These are phyloP conservation scores for Xylaria sp. DNA, from an alignment of 2,329 filamentous ascomycete species.

Conservation along the genomic window DNA sequence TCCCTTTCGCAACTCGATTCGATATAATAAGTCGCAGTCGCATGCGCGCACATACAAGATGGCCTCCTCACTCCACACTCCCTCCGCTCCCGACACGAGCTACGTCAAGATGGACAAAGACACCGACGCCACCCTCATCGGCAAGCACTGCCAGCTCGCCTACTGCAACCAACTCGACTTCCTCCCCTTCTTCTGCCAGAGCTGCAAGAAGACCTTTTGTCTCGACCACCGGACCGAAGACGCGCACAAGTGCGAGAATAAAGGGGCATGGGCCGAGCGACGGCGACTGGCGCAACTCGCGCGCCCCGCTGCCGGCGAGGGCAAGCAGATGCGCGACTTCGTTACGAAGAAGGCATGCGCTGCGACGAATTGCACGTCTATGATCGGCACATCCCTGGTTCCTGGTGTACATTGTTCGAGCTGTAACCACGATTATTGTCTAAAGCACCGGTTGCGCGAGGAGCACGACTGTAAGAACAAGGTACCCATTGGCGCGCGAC, in stretches of 20 bases:
- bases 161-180: constrained; percentile 97
- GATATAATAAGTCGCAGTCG: constrained; percentile 16
- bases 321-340: constrained; percentile 49
- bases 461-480: constrained; percentile 83
- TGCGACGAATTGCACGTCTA: constrained; percentile 60
- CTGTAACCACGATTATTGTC: constrained; percentile 70
- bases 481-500: constrained; percentile 48
- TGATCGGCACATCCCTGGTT: constrained; percentile 61
- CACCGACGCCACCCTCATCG: constrained; percentile 75
- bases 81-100: constrained; percentile 43
- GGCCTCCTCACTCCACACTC: constrained; percentile 44
- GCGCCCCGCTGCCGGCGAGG: constrained; percentile 49
- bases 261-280: constrained; percentile 58
- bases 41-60: constrained; percentile 34
- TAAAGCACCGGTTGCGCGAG: constrained; percentile 69
- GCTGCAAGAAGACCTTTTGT: constrained; percentile 79
- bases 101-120: constrained; percentile 68
- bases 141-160: constrained; percentile 82
- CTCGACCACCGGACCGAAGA: constrained; percentile 88
- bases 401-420: constrained; percentile 65
- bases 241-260: constrained; percentile 62
- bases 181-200: constrained; percentile 89
- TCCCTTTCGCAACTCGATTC: neutral
- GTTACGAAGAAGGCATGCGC: constrained; percentile 63
- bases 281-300: constrained; percentile 50